Evolutionary conservation across 345 rosid species (phyloP).

Genomic region (Eucalyptus urophylla): DNA sequence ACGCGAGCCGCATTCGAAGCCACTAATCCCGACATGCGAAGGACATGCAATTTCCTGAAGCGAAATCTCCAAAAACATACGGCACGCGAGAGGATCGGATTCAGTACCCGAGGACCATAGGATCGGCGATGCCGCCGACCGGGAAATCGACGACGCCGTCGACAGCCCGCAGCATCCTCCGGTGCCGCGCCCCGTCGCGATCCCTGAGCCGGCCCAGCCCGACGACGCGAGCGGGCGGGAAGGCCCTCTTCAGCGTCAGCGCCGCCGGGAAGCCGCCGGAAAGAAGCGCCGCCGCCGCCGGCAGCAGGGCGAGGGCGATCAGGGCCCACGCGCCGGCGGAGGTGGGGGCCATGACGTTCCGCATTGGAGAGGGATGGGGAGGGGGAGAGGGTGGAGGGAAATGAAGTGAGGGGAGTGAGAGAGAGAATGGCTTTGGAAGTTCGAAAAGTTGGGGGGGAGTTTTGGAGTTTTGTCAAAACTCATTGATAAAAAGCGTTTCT

Average conservation of each 20-base stretch:
- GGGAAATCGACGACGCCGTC: conserved; percentile 71
- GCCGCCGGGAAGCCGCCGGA: conserved; percentile 34
- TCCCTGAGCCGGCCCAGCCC: conserved; percentile 49
- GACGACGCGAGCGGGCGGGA: conserved; percentile 34
- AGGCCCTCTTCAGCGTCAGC: conserved; percentile 42
- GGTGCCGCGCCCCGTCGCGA: conserved; percentile 59
- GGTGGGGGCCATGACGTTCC: background rate
- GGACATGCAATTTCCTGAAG: background rate
- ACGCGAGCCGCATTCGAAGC: background rate
- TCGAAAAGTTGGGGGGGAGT: background rate
- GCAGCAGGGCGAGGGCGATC: conserved; percentile 6
- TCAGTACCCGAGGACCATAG: conserved; percentile 79
- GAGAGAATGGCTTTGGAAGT: background rate
- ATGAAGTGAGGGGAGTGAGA: background rate
- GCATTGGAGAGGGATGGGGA: background rate
- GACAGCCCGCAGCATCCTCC: conserved; percentile 53
- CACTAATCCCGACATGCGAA: background rate
- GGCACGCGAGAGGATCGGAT: background rate
- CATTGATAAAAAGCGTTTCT: background rate
- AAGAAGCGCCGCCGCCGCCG: background rate
- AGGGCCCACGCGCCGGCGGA: background rate
- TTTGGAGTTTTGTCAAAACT: background rate
- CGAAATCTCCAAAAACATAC: background rate
- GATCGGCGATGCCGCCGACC: conserved; percentile 82
- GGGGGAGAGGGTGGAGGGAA: background rate